These are phyloP conservation scores for Sodiomyces alkalinus DNA, from an alignment of 2,329 filamentous ascomycete species.

Conservation along the genomic window DNA sequence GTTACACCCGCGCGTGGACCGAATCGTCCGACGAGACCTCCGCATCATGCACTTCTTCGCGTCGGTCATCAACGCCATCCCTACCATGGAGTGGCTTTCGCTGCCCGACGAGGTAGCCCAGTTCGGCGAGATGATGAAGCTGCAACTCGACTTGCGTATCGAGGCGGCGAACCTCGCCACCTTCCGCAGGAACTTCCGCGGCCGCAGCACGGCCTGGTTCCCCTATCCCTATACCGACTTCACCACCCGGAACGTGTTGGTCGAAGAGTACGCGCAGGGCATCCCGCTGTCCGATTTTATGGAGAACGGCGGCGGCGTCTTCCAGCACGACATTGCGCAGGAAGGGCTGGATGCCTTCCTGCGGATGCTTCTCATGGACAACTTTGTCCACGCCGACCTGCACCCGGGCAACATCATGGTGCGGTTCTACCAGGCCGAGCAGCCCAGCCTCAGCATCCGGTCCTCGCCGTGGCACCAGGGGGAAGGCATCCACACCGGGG, in stretches of 20 bases:
- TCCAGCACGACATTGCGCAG: conserved; percentile 85
- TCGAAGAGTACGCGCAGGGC: conserved; percentile 92
- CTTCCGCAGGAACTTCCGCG: conserved; percentile 82
- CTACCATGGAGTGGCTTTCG: conserved; percentile 94
- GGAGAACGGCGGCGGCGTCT: conserved; percentile 79
- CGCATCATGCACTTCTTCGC: conserved; percentile 93
- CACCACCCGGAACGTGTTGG: conserved; percentile 78
- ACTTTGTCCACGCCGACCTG: conserved; percentile 92
- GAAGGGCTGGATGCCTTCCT: conserved; percentile 93
- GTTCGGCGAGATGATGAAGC: conserved; percentile 96
- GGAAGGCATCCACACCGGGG: conserved; percentile 10
- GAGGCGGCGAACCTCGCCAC: conserved; percentile 80
- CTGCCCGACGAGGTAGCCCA: conserved; percentile 86
- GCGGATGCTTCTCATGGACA: conserved; percentile 92
- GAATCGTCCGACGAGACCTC: conserved; percentile 77
- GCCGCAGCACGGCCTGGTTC: conserved; percentile 88
- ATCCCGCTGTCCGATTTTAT: conserved; percentile 85
- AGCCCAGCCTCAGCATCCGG: conserved; percentile 41
- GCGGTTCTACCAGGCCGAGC: conserved; percentile 78
- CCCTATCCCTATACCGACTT: conserved; percentile 88
- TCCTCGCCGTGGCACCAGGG: too few species aligned
- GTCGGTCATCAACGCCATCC: conserved; percentile 64
- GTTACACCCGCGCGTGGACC: conserved; percentile 80
- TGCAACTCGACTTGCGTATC: conserved; percentile 91
- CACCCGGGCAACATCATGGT: conserved; percentile 99